Conservation (phyloP, 1,284 basidiomycete species). For the Thecaphora thlaspeos region DNA sequence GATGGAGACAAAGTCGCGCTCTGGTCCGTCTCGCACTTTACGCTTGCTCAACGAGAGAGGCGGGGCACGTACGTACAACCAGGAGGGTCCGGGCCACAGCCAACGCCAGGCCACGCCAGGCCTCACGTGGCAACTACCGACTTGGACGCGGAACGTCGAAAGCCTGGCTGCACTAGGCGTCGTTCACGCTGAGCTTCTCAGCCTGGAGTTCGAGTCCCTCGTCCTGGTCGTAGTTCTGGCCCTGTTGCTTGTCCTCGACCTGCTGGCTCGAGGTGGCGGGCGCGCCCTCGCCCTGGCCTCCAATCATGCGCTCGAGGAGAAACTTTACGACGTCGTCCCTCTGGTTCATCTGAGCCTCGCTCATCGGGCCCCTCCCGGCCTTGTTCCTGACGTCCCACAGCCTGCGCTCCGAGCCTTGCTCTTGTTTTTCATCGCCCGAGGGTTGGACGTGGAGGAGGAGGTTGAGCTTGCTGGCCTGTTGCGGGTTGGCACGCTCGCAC, state of each 20-base stretch:
- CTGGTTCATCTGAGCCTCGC: conserved; percentile 54
- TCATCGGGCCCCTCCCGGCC: conserved; percentile 55
- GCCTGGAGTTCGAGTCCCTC: too few relatives aligned
- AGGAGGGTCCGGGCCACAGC: too few relatives aligned
- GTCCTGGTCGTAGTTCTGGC: too few relatives aligned
- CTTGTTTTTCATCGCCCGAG: conserved; percentile 16
- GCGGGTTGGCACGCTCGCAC: conserved; percentile 21
- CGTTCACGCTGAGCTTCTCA: too few relatives aligned
- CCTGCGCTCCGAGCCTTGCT: conserved; percentile 40
- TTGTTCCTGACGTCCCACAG: conserved; percentile 54
- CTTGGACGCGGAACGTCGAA: too few relatives aligned
- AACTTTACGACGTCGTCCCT: conserved; percentile 51
- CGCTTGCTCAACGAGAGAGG: too few relatives aligned
- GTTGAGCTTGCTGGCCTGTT: conserved; percentile 22
- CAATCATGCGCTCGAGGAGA: conserved; percentile 43
- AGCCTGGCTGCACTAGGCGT: too few relatives aligned
- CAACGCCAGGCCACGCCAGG: too few relatives aligned
- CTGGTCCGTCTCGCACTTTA: too few relatives aligned
- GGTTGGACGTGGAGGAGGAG: conserved; percentile 19
- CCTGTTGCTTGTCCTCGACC: conserved; percentile 1
- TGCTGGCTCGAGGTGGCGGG: neutral
- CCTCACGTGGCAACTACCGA: too few relatives aligned
- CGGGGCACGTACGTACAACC: too few relatives aligned
- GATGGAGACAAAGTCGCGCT: too few relatives aligned
- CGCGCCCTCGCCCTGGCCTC: conserved; percentile 18